Conservation (phyloP, 2,329 filamentous ascomycete species). For the Chaetomium sp. region DNA sequence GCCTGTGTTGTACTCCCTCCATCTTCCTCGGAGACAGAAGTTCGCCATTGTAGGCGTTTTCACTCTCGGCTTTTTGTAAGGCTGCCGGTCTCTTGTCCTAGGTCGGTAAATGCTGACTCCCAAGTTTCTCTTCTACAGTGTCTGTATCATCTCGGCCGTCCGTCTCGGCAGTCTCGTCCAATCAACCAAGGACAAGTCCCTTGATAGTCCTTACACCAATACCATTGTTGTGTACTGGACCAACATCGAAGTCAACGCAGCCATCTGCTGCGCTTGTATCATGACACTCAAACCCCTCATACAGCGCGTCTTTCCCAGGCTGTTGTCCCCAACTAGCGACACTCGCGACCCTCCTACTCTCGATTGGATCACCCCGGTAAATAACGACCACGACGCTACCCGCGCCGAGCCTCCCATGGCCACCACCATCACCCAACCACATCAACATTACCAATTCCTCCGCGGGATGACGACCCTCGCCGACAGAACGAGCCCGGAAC, state of each 20-base stretch:
- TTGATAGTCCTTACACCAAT: constrained; percentile 27
- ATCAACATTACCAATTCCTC: neutral
- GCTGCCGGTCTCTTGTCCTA: neutral
- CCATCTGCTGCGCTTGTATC: constrained; percentile 32
- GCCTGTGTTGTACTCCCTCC: constrained; percentile 20
- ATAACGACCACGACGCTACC: neutral
- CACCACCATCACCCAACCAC: neutral
- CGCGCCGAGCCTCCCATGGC: too few relatives aligned
- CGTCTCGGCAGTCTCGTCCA: constrained; percentile 28
- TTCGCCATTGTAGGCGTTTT: constrained; percentile 23
- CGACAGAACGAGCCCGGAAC: too few relatives aligned
- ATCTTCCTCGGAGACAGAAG: constrained; percentile 22
- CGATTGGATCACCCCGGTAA: constrained; percentile 18
- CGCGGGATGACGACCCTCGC: too few relatives aligned
- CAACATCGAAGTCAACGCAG: constrained; percentile 31
- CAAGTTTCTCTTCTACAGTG: constrained; percentile 22
- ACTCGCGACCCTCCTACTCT: constrained; percentile 15
- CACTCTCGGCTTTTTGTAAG: constrained; percentile 24
- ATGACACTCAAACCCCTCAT: constrained; percentile 34
- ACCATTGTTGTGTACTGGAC: constrained; percentile 31
- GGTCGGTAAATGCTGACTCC: neutral
- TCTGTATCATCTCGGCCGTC: constrained; percentile 31
- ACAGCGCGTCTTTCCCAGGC: constrained; percentile 26
- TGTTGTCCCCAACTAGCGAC: constrained; percentile 13
- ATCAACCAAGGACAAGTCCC: constrained; percentile 5